Percentiles rank a stretch among this genome's conserved stretches.
phyloP scores from a whole-genome alignment of 1,139 yeast species.

The Blastobotrys petasosporus region DNA sequence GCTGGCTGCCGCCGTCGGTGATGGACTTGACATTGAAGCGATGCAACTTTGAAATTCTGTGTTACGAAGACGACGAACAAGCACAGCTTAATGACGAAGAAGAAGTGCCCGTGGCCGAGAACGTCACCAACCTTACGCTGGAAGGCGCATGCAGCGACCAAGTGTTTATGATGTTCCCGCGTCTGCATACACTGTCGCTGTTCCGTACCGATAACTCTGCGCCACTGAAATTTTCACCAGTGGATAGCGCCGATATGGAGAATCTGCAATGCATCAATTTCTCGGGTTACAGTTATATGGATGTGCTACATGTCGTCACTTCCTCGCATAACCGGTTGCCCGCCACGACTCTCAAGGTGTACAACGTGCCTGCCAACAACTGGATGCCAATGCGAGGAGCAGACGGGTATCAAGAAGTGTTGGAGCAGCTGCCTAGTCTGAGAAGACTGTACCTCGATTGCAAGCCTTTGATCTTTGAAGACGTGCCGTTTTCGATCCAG shows the following conservation, averaged over 20 bases:
- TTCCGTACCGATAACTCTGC: neutral
- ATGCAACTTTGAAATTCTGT: slow-evolving; percentile 5
- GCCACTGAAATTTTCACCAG: neutral
- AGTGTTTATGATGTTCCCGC: slow-evolving; percentile 11
- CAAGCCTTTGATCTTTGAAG: neutral
- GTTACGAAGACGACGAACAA: slow-evolving; percentile 2
- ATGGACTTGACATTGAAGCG: slow-evolving; percentile 6
- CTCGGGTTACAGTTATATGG: slow-evolving; percentile 6
- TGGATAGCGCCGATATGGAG: slow-evolving; percentile 9
- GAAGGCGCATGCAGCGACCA: slow-evolving; percentile 1
- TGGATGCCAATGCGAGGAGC: slow-evolving; percentile 4
- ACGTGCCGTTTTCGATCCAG: slow-evolving; percentile 3
- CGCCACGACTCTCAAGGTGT: neutral
- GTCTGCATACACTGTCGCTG: slow-evolving; percentile 6
- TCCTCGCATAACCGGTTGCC: slow-evolving; percentile 4
- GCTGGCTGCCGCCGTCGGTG: slow-evolving; percentile 9
- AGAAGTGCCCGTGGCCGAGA: slow-evolving; percentile 10
- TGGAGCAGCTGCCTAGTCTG: slow-evolving; percentile 3
- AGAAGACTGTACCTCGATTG: slow-evolving; percentile 6
- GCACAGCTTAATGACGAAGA: neutral
- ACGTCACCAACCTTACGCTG: slow-evolving; percentile 7
- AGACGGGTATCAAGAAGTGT: neutral
- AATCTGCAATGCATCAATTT: slow-evolving; percentile 7
- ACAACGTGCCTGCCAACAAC: neutral
- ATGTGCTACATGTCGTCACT: neutral